Base-by-base conservation (phyloP, 805 yeast genomes). In the Ascoidea rubescens region DNA sequence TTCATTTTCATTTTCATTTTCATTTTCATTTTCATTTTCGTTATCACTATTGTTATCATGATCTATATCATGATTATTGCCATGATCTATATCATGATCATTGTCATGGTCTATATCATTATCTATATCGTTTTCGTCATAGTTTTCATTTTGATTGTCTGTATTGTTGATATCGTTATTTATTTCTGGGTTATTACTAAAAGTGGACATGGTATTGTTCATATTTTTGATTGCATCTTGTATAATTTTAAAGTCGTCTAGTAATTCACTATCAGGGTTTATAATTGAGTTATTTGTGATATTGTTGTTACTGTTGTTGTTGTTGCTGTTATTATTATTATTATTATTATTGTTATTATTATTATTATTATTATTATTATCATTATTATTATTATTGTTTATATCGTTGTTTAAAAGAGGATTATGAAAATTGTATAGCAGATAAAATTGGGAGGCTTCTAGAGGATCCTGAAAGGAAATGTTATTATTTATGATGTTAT, bases 331-430 rank as follows among this genome's bases (percentile, higher is more conserved):
- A 16, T 48, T 46, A 37, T 53, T 56, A 8, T 50, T 53, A 30
- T 55, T 56, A 43, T 53, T 53, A 46, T 55, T 56, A 28, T 55
- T 53, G 10, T 53, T 55, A 16, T 31, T 50, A 28, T 45, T 17
- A 1, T 55, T 56, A 16, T 48, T 46, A 37, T 53, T 50, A 28
- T 45, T 17, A 1, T 55, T 56, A 16, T 48, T 46, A 37, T 53
- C 56, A 8, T 50, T 53, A 30, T 55, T 56, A 43, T 53, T 53
- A 46, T 55, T 56, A 28, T 55, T 53, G 10, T 53, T 55, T n/a
- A 55, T 54, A 43, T 56, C 45, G 31, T 55, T 55, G 44, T 53
- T 55, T 31, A 55, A 49, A 48, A 54, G 52, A 7, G 54, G 50
- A 47, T 55, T 55, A 17, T 54, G 58, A 45, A 54, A 10, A 37